Base-by-base conservation (phyloP, 78 protist species). In the Dictyostelium citrinum region DNA sequence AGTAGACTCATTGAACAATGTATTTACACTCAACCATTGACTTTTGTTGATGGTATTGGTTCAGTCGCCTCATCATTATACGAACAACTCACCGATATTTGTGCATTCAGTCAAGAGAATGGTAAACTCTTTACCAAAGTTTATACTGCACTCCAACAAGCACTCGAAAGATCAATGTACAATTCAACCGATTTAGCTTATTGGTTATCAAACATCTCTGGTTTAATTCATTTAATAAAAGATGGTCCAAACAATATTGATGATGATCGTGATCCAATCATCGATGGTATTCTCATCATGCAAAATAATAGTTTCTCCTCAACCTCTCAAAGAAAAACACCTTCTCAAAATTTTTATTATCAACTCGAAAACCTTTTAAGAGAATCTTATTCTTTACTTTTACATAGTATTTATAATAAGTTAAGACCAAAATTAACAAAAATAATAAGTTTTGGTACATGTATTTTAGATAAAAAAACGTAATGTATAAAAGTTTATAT, bases 201-300 rank as follows among this genome's bases (percentile, higher is more conserved):
- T 77, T 86, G 92, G 92, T 43, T 86, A 41, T 86, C 92, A 58
- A 86, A 86, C 31, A 61, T 77, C 3, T 61, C 92, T 17, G 84
- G 92, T 31, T 24, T 86, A 20, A 86, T 86, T 27, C 83, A 75
- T 76, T 49, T 86, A 27, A 86, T 86, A 20, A 86, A 86, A 64
- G 92, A 86, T 61, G 92, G 92, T 58, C 92, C 92, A 41, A 86
- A 86, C 27, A 86, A 86, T 41, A 55, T 86, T 8, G 92, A 86
- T 22, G 80, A 74, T 61, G 92, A 86, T 29, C 14, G 39, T 17
- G 92, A 86, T 77, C 92, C 92, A 55, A 27, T 86, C 0, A 33
- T 86, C 22, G 92, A 86, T 61, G 92, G 92, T 77, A 43, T 86
- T 14, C 35, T 77, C 29, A 31, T 86, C 2, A 39, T 45, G 27